Evolutionary conservation across 345 rosid species (phyloP).

Genomic region (Cardamine occulta): DNA sequence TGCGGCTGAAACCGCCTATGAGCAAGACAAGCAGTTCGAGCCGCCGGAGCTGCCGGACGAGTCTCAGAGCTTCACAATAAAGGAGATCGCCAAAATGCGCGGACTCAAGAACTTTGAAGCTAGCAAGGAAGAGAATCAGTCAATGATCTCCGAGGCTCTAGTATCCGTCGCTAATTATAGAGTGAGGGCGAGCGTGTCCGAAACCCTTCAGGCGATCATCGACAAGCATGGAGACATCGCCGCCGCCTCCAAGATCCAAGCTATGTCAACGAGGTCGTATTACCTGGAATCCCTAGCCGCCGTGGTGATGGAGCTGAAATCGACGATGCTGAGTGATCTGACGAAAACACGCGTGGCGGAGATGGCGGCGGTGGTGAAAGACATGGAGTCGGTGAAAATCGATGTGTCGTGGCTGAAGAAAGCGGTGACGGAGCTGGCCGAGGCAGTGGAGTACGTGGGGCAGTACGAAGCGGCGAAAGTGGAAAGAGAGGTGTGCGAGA

Average conservation of each 20-base stretch:
- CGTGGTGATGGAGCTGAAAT: constrained; percentile 68
- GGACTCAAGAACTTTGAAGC: constrained; percentile 23
- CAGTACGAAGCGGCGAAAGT: constrained; percentile 50
- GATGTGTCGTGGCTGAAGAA: constrained; percentile 63
- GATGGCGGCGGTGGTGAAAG: constrained; percentile 69
- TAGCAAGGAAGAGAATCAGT: constrained; percentile 54
- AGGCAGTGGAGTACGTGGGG: constrained; percentile 50
- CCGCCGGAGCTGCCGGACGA: constrained; percentile 43
- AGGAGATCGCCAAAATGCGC: constrained; percentile 40
- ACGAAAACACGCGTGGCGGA: constrained; percentile 64
- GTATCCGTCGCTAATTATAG: constrained; percentile 70
- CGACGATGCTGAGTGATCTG: constrained; percentile 51
- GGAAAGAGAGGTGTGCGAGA: constrained; percentile 52
- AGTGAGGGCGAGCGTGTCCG: constrained; percentile 54
- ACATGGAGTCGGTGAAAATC: constrained; percentile 69
- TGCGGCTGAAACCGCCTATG: constrained; percentile 26
- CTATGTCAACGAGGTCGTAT: constrained; percentile 59
- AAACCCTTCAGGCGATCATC: constrained; percentile 55
- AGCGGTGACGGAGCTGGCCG: constrained; percentile 53
- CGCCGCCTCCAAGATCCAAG: constrained; percentile 59
- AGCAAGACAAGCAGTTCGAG: constrained; percentile 39
- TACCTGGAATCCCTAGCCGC: constrained; percentile 69
- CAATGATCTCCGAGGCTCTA: constrained; percentile 66
- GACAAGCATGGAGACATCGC: constrained; percentile 77
- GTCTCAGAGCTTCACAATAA: constrained; percentile 41